phyloP scores from a whole-genome alignment of 768 basidiomycete genomes.

The Pulveroboletus sp. region DNA sequence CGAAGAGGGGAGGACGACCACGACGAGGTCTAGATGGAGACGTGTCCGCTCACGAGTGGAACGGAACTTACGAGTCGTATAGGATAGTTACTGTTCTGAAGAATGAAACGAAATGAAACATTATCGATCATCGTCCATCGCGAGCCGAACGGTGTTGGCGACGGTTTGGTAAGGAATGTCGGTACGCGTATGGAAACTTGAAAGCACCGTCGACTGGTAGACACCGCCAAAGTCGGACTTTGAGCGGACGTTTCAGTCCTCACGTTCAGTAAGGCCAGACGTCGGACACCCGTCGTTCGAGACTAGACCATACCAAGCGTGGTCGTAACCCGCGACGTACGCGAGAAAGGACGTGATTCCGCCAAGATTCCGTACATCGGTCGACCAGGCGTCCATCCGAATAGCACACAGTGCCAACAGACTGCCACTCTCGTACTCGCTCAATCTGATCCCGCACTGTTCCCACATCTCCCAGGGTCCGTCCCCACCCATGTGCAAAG shows the following conservation, averaged over 20 bases:
- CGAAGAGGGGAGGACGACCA: conserved; percentile 7
- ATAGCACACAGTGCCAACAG: background rate
- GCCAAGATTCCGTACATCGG: conserved; percentile 12
- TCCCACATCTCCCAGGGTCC: conserved; percentile 7
- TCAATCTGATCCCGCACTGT: background rate
- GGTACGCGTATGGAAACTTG: background rate
- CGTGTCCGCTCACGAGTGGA: conserved; percentile 11
- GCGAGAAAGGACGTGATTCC: conserved; percentile 9
- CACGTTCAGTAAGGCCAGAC: background rate
- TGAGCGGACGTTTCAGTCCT: conserved; percentile 11
- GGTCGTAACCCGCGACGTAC: background rate
- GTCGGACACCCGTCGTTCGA: background rate
- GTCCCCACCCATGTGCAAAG: background rate
- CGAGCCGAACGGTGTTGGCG: background rate
- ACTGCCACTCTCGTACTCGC: background rate
- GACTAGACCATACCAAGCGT: conserved; percentile 16
- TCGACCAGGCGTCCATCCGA: background rate
- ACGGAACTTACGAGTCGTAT: conserved; percentile 24
- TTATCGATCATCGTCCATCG: conserved; percentile 9
- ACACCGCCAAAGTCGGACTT: conserved; percentile 2
- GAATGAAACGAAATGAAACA: conserved; percentile 47
- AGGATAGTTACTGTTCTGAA: conserved; percentile 20
- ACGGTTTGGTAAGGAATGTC: background rate
- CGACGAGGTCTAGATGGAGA: conserved; percentile 12
- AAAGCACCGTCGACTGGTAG: background rate